Evolutionary conservation across 78 protist genomes (phyloP).

Genomic region (Salpingoeca rosetta): DNA sequence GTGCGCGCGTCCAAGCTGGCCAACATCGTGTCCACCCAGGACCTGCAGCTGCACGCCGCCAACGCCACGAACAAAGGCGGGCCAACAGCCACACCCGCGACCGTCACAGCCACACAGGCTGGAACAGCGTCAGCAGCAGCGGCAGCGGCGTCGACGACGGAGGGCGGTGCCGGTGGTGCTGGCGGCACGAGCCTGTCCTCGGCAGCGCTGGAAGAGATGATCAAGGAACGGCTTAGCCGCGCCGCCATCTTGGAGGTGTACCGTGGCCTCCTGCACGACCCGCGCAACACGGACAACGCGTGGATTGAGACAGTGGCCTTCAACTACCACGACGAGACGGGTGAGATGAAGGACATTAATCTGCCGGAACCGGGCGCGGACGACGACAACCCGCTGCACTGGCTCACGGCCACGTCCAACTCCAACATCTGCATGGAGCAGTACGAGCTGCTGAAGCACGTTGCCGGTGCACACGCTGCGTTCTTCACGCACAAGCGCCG

Average conservation of each 20-base stretch:
- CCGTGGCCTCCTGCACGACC: background rate
- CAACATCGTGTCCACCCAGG: background rate
- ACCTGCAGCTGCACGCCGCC: background rate
- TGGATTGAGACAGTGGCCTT: background rate
- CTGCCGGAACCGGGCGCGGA: too few relatives aligned
- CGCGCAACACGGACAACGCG: background rate
- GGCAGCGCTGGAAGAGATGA: background rate
- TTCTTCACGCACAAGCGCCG: background rate
- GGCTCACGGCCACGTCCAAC: background rate
- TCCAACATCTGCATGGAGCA: background rate
- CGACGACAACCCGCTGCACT: background rate
- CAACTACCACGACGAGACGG: background rate
- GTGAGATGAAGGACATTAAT: background rate
- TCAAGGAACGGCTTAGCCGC: background rate
- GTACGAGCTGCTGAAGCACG: background rate
- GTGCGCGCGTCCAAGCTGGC: background rate
- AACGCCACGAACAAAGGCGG: background rate
- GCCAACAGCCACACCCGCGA: background rate
- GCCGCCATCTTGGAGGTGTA: background rate
- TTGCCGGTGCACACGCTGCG: background rate
- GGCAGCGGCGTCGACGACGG: background rate
- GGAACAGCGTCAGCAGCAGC: background rate
- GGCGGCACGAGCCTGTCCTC: background rate
- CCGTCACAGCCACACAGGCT: background rate
- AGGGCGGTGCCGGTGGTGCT: background rate